Percentiles rank a stretch among this genome's conserved stretches.
These are phyloP conservation scores for Castanospermum australe DNA, from an alignment of 306 rosid genomes.

Conservation along the genomic window DNA sequence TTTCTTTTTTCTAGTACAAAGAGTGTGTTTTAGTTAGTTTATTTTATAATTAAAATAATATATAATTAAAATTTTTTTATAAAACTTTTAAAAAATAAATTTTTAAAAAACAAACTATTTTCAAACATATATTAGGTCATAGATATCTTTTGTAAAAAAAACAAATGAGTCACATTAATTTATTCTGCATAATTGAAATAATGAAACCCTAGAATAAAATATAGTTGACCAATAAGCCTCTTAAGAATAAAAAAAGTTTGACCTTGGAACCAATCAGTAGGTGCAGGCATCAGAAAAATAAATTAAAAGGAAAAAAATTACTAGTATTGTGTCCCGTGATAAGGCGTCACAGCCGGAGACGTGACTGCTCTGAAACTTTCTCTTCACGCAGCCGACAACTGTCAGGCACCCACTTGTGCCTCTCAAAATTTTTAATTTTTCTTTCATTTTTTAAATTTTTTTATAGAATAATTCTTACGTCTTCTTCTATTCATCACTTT, in stretches of 20 bases:
- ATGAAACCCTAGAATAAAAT: neutral
- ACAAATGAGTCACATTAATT: neutral
- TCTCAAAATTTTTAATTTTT: neutral
- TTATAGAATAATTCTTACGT: neutral
- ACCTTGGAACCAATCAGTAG: conserved; percentile 7
- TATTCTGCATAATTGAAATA: neutral
- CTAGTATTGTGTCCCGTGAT: conserved; percentile 21
- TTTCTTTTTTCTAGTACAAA: no score
- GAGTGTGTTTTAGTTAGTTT: no score
- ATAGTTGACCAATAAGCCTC: conserved; percentile 36
- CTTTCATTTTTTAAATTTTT: neutral
- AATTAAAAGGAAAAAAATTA: conserved; percentile 2
- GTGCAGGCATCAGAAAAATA: neutral
- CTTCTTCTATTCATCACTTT: neutral
- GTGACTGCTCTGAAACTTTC: conserved; percentile 1
- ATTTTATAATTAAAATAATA: no score
- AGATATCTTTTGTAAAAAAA: no score
- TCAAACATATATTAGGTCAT: no score
- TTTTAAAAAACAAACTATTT: no score
- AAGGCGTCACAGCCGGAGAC: conserved; percentile 33
- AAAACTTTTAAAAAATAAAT: no score
- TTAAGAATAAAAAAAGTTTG: conserved; percentile 34
- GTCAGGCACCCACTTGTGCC: neutral
- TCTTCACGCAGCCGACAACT: conserved; percentile 5
- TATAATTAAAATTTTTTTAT: no score